A percentile compares a stretch with the other conserved stretches of the same genome.
phyloP scores from a whole-genome alignment of 2,329 filamentous ascomycete species.

The Botrytis paeoniae region DNA sequence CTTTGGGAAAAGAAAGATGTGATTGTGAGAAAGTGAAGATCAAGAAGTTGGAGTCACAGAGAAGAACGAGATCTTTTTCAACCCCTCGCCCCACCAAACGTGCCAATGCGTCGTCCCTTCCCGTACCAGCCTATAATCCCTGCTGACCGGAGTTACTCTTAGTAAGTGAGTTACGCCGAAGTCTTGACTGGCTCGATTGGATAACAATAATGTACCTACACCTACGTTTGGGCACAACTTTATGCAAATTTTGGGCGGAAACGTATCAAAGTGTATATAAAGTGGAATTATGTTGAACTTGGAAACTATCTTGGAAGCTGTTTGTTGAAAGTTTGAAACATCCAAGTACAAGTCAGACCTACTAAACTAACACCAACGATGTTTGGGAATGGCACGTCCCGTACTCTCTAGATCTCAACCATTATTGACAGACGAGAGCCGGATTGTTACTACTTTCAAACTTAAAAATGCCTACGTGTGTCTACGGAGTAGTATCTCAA shows the following conservation, averaged over 20 bases:
- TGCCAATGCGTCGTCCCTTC: conserved; percentile 17
- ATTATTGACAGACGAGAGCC: not conserved
- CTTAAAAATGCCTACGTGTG: not conserved
- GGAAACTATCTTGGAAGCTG: not conserved
- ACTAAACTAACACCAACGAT: not conserved
- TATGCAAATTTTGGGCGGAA: not conserved
- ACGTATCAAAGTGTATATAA: not conserved
- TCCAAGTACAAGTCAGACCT: not conserved
- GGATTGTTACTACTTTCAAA: conserved; percentile 2
- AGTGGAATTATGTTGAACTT: not conserved
- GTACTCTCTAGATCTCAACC: not conserved
- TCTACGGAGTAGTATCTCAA: not conserved
- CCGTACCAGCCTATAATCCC: conserved; percentile 15
- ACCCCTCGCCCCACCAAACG: conserved; percentile 21
- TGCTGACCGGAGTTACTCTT: conserved; percentile 10
- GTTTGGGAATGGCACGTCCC: not conserved
- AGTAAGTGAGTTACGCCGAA: conserved; percentile 11
- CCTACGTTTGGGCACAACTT: not conserved
- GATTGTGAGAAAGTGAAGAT: conserved; percentile 9
- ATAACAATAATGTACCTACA: not conserved
- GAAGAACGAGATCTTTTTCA: conserved; percentile 17
- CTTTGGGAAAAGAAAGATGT: not conserved
- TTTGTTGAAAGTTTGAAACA: conserved; percentile 2
- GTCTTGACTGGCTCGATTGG: not conserved
- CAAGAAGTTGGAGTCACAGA: conserved; percentile 16